Percentiles rank a stretch among this genome's conserved stretches.
Conservation (phyloP, 2,329 filamentous ascomycete genomes). For the Fusarium ramigenum region DNA sequence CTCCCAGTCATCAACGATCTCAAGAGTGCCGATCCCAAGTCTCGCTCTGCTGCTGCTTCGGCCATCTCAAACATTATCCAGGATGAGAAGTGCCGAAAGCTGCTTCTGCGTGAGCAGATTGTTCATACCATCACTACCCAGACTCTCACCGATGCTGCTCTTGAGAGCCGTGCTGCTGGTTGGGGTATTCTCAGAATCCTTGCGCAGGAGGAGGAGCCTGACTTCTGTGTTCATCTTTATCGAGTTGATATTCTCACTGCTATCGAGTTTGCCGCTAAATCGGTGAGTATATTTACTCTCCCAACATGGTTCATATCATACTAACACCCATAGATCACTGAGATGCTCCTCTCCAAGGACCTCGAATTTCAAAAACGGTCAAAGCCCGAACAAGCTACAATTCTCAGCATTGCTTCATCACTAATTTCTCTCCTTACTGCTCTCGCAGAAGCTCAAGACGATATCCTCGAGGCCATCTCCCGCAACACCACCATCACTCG, state of each 20-base stretch:
- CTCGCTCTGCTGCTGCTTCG: conserved; percentile 66
- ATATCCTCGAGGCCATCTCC: conserved; percentile 65
- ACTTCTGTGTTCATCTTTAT: conserved; percentile 73
- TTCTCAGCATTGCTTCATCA: conserved; percentile 65
- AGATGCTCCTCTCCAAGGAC: conserved; percentile 54
- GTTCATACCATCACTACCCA: conserved; percentile 70
- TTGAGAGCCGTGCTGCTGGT: conserved; percentile 72
- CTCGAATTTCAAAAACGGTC: conserved; percentile 57
- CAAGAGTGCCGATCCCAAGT: conserved; percentile 66
- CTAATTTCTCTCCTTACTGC: conserved; percentile 63
- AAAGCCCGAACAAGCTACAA: conserved; percentile 62
- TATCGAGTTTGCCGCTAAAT: conserved; percentile 64
- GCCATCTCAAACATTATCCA: conserved; percentile 71
- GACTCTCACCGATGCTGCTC: conserved; percentile 69
- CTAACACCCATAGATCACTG: conserved; percentile 50
- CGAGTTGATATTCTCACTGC: conserved; percentile 69
- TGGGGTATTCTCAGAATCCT: conserved; percentile 73
- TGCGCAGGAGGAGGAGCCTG: conserved; percentile 70
- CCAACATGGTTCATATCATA: neutral
- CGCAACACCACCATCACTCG: conserved; percentile 58
- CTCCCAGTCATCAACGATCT: conserved; percentile 70
- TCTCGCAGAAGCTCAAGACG: conserved; percentile 67
- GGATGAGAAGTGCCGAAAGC: conserved; percentile 69
- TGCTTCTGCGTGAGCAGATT: conserved; percentile 73
- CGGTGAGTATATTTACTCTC: conserved; percentile 51